phyloP scores from a whole-genome alignment of 257 asterid genomes.

The Lycium ferocissimum region DNA sequence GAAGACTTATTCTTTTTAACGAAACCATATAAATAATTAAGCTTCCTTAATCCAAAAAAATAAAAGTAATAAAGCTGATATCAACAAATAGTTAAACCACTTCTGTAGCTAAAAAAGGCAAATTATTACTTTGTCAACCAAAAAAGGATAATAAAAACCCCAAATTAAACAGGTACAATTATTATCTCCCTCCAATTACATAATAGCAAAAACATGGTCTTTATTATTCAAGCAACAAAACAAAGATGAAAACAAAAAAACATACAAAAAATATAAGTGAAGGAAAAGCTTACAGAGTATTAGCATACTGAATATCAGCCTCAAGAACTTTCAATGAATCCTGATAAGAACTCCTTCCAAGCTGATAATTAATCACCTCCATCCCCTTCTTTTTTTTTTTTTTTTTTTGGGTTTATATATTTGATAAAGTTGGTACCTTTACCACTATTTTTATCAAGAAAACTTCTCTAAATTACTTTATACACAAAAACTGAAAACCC shows the following conservation, averaged over 20 bases:
- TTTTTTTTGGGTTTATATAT: background rate
- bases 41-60: background rate
- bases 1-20: background rate
- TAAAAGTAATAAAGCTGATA: background rate
- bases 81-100: background rate
- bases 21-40: background rate
- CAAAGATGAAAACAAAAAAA: background rate
- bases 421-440: background rate
- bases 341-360: slow-evolving; percentile 63
- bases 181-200: slow-evolving; percentile 3
- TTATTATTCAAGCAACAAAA: background rate
- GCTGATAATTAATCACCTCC: slow-evolving; percentile 77
- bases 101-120: background rate
- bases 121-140: background rate
- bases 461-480: slow-evolving; percentile 28
- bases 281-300: slow-evolving; percentile 67
- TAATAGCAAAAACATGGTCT: background rate
- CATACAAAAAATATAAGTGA: background rate
- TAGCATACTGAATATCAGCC: slow-evolving; percentile 83
- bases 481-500: slow-evolving; percentile 43
- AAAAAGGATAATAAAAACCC: background rate
- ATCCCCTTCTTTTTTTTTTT: slow-evolving; percentile 37
- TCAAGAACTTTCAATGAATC: slow-evolving; percentile 77
- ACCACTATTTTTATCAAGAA: slow-evolving; percentile 36
- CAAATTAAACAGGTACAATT: background rate